Evolutionary conservation across 2,329 filamentous ascomycete species (phyloP), one percentile per base, ranked within the genome.

Genomic region (Trichoderma sp.): DNA sequence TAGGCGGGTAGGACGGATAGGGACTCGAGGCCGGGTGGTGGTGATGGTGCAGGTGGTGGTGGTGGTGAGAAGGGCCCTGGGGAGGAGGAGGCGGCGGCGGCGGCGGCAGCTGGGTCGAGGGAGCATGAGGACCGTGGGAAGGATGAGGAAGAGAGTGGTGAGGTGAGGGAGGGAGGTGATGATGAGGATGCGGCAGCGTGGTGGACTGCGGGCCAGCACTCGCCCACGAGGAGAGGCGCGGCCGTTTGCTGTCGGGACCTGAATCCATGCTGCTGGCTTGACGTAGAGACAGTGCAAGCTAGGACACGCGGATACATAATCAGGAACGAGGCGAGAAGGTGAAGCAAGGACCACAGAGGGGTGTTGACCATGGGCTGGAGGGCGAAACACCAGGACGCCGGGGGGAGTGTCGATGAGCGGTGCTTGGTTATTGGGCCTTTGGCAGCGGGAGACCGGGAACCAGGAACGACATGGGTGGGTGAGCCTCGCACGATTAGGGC

Each of bases 161-260:
- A 65, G 66, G 68, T 47, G 69, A 59, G 12, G 67, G 68, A 61
- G 72, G 71, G 67, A 72, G 72, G 63, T 68, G 62, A 65, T 64
- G 67, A 72, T 77, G 76, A 69, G 78, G 79, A 74, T 78, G 78
- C 72, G 80, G 80, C 67, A 83, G 76, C 69, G 81, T 80, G 72
- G 80, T 76, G 77, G 79, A 77, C 77, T 78, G 79, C 70, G 77
- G 76, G 75, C 78, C 77, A 74, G 80, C 79, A 67, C 76, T 79
- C 74, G 82, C 78, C 81, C 81, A 82, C 74, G 80, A 75, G 57
- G 76, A 69, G 70, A 87, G 79, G 78, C 85, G 84, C 75, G 82
- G 82, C 74, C 85, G 84, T 80, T 88, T 88, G 73, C 76, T 78
- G 73, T 87, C 84, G 73, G 83, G 81, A 77, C 79, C 82, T 79